A percentile compares a stretch with the other conserved stretches of the same genome.
phyloP scores from a whole-genome alignment of 805 yeast genomes.

The Candida pseudoglaebosa region DNA sequence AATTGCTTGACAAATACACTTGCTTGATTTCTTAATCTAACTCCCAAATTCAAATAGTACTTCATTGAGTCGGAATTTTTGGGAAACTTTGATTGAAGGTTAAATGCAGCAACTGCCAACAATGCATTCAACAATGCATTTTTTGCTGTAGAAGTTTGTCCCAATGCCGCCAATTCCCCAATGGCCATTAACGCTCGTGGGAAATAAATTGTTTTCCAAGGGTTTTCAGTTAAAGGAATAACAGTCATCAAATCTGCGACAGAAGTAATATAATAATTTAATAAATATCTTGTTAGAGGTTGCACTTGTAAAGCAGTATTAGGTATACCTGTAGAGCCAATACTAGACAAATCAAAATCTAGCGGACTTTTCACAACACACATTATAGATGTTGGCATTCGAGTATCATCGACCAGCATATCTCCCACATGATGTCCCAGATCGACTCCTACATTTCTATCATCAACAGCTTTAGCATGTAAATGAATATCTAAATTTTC shows the following conservation, averaged over 20 bases:
- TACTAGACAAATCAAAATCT: conserved; percentile 31
- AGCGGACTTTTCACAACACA: conserved; percentile 38
- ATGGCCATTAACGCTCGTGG: conserved; percentile 80
- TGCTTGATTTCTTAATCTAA: conserved; percentile 72
- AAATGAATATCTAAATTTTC: conserved; percentile 39
- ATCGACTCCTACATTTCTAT: conserved; percentile 19
- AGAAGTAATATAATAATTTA: conserved; percentile 67
- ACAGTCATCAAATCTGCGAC: conserved; percentile 81
- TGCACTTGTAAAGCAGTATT: conserved; percentile 59
- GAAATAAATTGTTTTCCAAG: conserved; percentile 84
- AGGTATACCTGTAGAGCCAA: conserved; percentile 39
- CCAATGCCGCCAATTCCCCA: conserved; percentile 74
- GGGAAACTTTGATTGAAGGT: conserved; percentile 67
- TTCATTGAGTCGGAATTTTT: conserved; percentile 64
- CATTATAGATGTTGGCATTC: conserved; percentile 56
- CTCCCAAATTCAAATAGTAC: conserved; percentile 68
- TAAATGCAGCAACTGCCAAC: conserved; percentile 78
- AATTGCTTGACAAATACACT: conserved; percentile 61
- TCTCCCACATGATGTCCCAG: conserved; percentile 34
- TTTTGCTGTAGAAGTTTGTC: conserved; percentile 70
- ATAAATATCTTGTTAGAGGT: conserved; percentile 67
- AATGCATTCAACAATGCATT: conserved; percentile 76
- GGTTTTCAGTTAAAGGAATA: conserved; percentile 67
- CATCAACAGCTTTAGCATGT: conserved; percentile 30
- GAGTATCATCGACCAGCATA: conserved; percentile 28